A percentile compares a stretch with the other conserved stretches of the same genome.
Evolutionary conservation across 2,329 filamentous ascomycete genomes (phyloP).

Genomic region (Scedosporium minutisporum): DNA sequence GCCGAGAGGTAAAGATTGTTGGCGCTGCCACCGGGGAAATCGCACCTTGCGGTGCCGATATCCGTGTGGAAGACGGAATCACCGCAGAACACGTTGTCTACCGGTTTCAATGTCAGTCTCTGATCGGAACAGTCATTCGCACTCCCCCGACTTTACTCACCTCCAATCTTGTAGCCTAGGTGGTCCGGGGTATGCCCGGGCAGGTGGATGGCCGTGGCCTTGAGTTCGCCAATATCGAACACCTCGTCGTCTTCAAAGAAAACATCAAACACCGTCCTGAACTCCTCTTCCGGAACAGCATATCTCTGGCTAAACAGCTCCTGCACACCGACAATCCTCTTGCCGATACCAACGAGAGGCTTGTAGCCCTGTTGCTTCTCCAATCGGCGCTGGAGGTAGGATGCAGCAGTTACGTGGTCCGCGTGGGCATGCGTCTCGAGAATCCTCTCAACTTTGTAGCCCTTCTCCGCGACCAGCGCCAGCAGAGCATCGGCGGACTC

Average conservation of each 20-base stretch:
- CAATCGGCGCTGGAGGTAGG: constrained; percentile 43
- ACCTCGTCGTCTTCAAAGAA: constrained; percentile 43
- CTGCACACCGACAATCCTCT: constrained; percentile 43
- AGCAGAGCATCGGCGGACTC: constrained; percentile 42
- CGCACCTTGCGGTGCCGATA: constrained; percentile 42
- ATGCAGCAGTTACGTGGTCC: constrained; percentile 49
- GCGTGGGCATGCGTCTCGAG: constrained; percentile 55
- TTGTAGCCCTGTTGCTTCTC: constrained; percentile 20
- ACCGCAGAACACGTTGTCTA: constrained; percentile 39
- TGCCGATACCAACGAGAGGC: constrained; percentile 44
- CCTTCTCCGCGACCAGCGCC: constrained; percentile 26
- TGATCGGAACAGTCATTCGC: background rate
- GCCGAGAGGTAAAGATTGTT: constrained; percentile 32
- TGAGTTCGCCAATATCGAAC: constrained; percentile 39
- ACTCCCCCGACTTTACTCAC: constrained; percentile 26
- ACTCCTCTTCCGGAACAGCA: constrained; percentile 31
- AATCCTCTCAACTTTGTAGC: constrained; percentile 40
- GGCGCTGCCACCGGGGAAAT: constrained; percentile 44
- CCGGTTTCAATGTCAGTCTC: background rate
- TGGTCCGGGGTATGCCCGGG: constrained; percentile 54
- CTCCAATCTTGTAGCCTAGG: constrained; percentile 46
- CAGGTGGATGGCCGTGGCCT: constrained; percentile 39
- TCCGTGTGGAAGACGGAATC: constrained; percentile 44
- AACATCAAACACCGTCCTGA: constrained; percentile 37
- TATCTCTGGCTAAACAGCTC: constrained; percentile 38